Evolutionary conservation across 179 eudicot genomes (phyloP).

Genomic region (Heliamphora pulchella): DNA sequence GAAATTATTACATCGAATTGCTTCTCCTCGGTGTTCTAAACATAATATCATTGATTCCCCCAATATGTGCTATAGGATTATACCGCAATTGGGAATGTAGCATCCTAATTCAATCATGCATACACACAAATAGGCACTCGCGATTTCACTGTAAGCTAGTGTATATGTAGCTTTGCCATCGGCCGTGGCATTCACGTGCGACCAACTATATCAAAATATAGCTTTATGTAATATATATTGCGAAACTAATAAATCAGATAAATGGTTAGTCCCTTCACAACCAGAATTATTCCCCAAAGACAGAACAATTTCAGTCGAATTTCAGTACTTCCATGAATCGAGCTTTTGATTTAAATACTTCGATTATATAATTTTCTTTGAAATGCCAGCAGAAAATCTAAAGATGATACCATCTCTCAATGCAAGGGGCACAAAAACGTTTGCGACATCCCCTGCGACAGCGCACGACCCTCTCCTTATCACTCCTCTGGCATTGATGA

Average conservation of each 20-base stretch:
- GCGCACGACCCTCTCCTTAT: conserved; percentile 43
- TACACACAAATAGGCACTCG: not conserved
- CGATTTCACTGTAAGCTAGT: not conserved
- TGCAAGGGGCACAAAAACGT: conserved; percentile 42
- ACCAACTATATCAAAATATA: not conserved
- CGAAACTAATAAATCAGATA: not conserved
- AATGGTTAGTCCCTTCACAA: not conserved
- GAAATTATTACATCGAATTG: not conserved
- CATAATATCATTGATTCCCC: not conserved
- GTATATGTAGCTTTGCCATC: not conserved
- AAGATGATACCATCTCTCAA: conserved; percentile 31
- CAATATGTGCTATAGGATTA: not conserved
- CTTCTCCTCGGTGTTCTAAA: not conserved
- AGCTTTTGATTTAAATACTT: not conserved
- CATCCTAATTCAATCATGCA: not conserved
- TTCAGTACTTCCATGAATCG: not conserved
- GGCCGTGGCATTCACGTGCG: not conserved
- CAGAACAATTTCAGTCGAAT: not conserved
- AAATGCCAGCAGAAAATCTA: not conserved
- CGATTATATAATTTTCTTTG: not conserved
- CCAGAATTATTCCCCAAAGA: not conserved
- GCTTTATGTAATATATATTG: not conserved
- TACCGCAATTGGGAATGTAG: not conserved
- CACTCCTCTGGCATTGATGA: conserved; percentile 48
- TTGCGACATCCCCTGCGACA: conserved; percentile 33